Base-by-base conservation (phyloP, 208 protist species). In the Acanthamoeba triangularis region DNA sequence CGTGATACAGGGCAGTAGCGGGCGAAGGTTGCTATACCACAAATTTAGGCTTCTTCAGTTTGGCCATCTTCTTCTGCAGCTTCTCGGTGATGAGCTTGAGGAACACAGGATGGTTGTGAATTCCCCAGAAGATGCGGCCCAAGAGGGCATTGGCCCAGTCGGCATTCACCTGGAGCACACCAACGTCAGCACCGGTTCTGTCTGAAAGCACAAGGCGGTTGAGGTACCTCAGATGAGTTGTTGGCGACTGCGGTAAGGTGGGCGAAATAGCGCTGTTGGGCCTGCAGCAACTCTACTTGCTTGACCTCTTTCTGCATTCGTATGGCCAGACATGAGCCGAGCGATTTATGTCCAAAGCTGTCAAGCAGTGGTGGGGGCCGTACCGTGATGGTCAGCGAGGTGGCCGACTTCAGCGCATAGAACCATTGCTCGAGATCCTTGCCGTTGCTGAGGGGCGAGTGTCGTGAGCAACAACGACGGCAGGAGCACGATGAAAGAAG, bases 71-170 rank as follows among this genome's bases (percentile, higher is more conserved):
- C 80, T 88, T 88, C 35, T 88, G 41, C 49, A 88, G 49, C 52
- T 88, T 88, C 35, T 88, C 80, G 23, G 37, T 56, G 28, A 88
- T 63, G 30, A 88, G 52, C 14, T 61, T n/a, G 52, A 88, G 37
- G 52, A 88, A 88, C 23, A 63, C 49, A 4, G 80, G 80, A 35
- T 88, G 80, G 47, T 23, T 88, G 44, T 88, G 80, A 11, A 88
- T 25, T 28, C 80, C 44, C 80, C 80, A 88, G 35, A 88, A 88
- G 54, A 88, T 59, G 41, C 80, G 41, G 30, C 49, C 80, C 23
- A 88, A 28, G 52, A 88, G 80, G 8, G 80, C 80, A 59, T 88
- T 88, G 37, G 52, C 7, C 80, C 80, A 88, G 80, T 88, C 80
- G 23, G 30, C 41, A 35, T 88, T 88, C 14, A 88, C 80, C 52